These are phyloP conservation scores for Aquilaria yunnanensis DNA, from an alignment of 345 rosid genomes.

Conservation along the genomic window DNA sequence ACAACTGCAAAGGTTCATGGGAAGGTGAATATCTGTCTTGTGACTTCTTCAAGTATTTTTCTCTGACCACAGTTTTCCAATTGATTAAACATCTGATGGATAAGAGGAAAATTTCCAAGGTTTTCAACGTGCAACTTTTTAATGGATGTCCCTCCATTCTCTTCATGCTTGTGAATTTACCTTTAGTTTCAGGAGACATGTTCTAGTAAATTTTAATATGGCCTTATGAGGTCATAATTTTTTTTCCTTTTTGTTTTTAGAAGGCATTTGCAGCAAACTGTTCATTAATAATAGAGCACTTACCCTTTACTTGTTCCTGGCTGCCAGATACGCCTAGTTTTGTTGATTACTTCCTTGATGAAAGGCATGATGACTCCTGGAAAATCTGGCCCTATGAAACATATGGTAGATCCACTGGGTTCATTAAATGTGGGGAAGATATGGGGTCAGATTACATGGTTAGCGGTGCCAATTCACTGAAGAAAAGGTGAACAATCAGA, in stretches of 20 bases:
- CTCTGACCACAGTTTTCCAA: neutral
- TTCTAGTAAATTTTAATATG: too few species aligned
- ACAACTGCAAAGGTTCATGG: slow-evolving; percentile 26
- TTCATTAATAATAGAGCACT: too few species aligned
- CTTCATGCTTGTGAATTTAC: too few species aligned
- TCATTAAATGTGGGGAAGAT: slow-evolving; percentile 22
- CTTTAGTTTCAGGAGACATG: too few species aligned
- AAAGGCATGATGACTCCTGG: slow-evolving; percentile 30
- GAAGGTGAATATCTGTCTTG: slow-evolving; percentile 36
- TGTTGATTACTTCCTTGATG: slow-evolving; percentile 26
- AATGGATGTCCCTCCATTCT: too few species aligned
- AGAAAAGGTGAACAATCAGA: slow-evolving; percentile 41
- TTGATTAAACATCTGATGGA: too few species aligned
- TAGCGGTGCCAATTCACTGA: slow-evolving; percentile 22
- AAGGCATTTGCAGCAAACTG: too few species aligned
- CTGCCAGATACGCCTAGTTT: slow-evolving; percentile 27
- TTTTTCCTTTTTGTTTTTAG: neutral
- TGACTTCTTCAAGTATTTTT: neutral
- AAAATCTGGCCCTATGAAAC: slow-evolving; percentile 25
- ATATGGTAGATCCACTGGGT: slow-evolving; percentile 26
- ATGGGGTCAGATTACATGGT: slow-evolving; percentile 31
- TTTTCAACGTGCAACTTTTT: too few species aligned
- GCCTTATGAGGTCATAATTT: neutral
- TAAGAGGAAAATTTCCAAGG: too few species aligned
- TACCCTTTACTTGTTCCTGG: neutral